A percentile compares a stretch with the other conserved stretches of the same genome.
Evolutionary conservation across 1,139 yeast species (phyloP).

Genomic region (Saccharomyces pastorianus): DNA sequence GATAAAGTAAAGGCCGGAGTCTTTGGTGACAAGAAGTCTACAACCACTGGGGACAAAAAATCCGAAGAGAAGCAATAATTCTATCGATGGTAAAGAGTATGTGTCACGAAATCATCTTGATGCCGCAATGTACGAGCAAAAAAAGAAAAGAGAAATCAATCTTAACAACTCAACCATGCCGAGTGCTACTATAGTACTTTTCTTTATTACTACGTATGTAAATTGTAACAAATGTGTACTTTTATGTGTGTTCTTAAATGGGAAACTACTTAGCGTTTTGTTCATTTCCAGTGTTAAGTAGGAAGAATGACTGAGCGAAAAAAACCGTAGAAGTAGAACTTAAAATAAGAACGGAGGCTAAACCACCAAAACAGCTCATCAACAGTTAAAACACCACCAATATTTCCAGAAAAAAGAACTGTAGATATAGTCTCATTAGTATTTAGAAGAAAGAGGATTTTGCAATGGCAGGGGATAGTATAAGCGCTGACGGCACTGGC

Average conservation of each 20-base stretch:
- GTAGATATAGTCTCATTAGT: background rate
- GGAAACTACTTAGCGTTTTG: background rate
- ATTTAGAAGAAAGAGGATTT: background rate
- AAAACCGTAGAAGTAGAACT: background rate
- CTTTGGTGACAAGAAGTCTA: conserved; percentile 27
- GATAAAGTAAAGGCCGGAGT: conserved; percentile 33
- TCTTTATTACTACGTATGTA: background rate
- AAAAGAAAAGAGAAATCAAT: background rate
- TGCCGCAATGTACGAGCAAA: background rate
- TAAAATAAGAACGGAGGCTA: background rate
- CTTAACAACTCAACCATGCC: background rate
- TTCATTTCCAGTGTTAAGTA: background rate
- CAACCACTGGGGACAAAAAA: background rate
- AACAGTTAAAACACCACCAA: background rate
- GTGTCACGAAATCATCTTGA: background rate
- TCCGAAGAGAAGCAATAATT: background rate
- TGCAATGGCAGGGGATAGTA: background rate
- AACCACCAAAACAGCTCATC: background rate
- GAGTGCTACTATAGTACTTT: background rate
- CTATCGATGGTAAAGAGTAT: background rate
- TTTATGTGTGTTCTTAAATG: background rate
- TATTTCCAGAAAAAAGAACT: background rate
- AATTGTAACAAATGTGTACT: background rate
- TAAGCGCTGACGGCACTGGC: conserved; percentile 9
- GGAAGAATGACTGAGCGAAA: background rate